Base-by-base conservation (phyloP, 2,329 filamentous ascomycete genomes). In the Fusarium acutatum region DNA sequence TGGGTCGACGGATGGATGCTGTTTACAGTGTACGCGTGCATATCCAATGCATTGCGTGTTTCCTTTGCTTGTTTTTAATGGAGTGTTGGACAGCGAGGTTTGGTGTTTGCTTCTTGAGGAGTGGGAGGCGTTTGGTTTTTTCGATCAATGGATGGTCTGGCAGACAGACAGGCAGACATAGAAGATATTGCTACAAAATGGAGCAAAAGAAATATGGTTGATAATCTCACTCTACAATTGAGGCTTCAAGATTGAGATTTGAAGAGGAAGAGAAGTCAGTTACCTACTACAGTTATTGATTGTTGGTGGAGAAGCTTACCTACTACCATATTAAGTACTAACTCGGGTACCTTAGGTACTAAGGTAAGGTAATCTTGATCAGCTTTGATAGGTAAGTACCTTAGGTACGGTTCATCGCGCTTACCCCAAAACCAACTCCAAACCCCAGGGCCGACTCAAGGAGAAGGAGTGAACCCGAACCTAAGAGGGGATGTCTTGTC, bases 101-200 rank as follows among this genome's bases (percentile, higher is more conserved):
- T n/a, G 30, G 30, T 20, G n/a, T 52, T 50, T 34, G 47, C 47
- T 50, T 34, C 47, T 50, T 28, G 20, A 32, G 46, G 24, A 24
- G 54, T 46, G 67, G 60, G 50, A 37, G 67, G 65, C 49, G 67
- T 64, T 70, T 44, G 58, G 47, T 41, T 64, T 65, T 30, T 40
- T 34, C 32, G 24, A 44, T 24, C 9, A 30, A 49, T 35, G 6
- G 30, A 32, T 34, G 44, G 14, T 37, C 22, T n/a, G 61, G 40
- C 22, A 32, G 43, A 34, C 37, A 53, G 38, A 18, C 38, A 40
- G 38, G 13, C 18, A 24, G 41, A 41, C 34, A 50, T n/a, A 35
- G 15, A 30, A 62, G 66, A 70, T 59, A 61, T 22, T 47, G 26
- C 35, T 41, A 26, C 14, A 35, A 40, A 7, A 52, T 44, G 26